These are phyloP conservation scores for Echites panduratus DNA, from an alignment of 257 asterid genomes.

Conservation along the genomic window DNA sequence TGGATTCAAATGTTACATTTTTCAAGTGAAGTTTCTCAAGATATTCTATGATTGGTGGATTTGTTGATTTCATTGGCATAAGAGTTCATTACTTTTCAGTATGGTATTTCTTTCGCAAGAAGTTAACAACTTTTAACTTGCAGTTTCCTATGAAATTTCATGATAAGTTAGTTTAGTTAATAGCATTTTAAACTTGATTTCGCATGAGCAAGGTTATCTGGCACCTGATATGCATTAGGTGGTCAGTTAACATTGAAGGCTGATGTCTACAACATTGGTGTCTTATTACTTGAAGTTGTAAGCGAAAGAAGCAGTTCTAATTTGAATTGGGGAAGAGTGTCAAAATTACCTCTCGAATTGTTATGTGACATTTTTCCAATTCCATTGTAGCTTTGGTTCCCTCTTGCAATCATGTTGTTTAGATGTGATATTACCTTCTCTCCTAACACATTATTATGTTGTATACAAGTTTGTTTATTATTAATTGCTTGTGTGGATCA, in stretches of 20 bases:
- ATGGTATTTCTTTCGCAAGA: not conserved
- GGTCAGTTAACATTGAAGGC: conserved; percentile 88
- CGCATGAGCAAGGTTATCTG: conserved; percentile 62
- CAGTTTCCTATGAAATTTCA: conserved; percentile 1
- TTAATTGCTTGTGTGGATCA: too few species aligned
- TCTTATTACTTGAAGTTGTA: conserved; percentile 67
- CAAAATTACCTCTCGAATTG: conserved; percentile 71
- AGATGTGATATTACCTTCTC: too few species aligned
- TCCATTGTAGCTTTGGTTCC: conserved; percentile 11
- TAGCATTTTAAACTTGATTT: not conserved
- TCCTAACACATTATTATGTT: too few species aligned
- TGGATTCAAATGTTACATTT: not conserved
- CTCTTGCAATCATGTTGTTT: not conserved
- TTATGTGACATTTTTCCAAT: conserved; percentile 40
- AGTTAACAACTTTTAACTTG: not conserved
- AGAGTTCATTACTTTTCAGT: not conserved
- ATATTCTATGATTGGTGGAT: not conserved
- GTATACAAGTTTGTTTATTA: too few species aligned
- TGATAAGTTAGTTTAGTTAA: not conserved
- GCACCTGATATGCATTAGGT: conserved; percentile 94
- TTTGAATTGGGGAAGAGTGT: conserved; percentile 44
- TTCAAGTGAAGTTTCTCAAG: not conserved
- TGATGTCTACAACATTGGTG: too few species aligned
- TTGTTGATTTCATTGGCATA: not conserved
- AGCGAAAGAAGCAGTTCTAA: conserved; percentile 68